Evolutionary conservation across 2,329 filamentous ascomycete species (phyloP).

Genomic region (Orbilia oligospora): DNA sequence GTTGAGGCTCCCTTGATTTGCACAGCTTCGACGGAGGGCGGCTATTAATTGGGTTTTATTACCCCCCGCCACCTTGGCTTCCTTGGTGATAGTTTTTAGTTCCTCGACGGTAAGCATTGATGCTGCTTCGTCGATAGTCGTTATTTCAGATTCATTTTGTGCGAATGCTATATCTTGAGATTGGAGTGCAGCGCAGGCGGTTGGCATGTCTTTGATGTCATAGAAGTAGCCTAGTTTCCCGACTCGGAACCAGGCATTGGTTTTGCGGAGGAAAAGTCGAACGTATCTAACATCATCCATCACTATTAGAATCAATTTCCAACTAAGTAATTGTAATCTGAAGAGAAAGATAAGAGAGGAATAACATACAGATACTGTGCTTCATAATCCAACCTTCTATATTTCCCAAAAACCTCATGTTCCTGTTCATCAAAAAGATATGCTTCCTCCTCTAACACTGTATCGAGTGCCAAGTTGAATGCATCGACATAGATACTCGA

Average conservation of each 20-base stretch:
- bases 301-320: conserved; percentile 14
- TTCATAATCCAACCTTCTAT: conserved; percentile 82
- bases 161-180: conserved; percentile 73
- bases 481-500: conserved; percentile 86
- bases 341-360: neutral
- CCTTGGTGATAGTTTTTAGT: conserved; percentile 85
- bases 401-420: conserved; percentile 80
- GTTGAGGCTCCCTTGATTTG: conserved; percentile 61
- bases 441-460: conserved; percentile 87
- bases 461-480: conserved; percentile 92
- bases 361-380: conserved; percentile 84
- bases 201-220: conserved; percentile 82
- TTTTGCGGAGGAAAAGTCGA: conserved; percentile 91
- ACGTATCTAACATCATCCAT: conserved; percentile 77
- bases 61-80: conserved; percentile 87
- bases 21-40: conserved; percentile 60
- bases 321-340: neutral
- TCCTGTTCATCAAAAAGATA: conserved; percentile 89
- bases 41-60: conserved; percentile 83
- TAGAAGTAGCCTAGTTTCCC: conserved; percentile 82
- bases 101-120: conserved; percentile 88
- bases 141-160: conserved; percentile 82
- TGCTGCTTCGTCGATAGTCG: conserved; percentile 84
- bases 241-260: conserved; percentile 89
- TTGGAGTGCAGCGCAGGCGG: conserved; percentile 78